These are phyloP conservation scores for Exophiala oligosperma DNA, from an alignment of 2,329 filamentous ascomycete genomes.

Conservation along the genomic window DNA sequence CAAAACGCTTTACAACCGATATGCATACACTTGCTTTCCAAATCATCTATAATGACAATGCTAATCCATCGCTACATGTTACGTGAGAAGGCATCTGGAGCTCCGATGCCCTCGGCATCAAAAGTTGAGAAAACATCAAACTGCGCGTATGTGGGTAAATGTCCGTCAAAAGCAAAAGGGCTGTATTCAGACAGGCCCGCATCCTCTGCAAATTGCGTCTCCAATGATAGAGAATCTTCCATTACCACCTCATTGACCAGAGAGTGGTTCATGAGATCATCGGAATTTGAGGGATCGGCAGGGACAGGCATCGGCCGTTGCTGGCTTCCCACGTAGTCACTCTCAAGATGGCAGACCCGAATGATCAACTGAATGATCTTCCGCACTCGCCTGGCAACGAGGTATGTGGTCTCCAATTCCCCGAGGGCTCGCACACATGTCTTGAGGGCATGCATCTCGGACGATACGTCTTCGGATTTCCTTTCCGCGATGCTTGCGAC, in stretches of 20 bases:
- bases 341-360: conserved; percentile 9
- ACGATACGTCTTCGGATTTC: conserved; percentile 8
- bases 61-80: no score
- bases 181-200: conserved; percentile 5
- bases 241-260: neutral
- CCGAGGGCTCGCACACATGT: conserved; percentile 22
- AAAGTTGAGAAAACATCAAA: conserved; percentile 10
- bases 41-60: no score
- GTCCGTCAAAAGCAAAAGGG: conserved; percentile 3
- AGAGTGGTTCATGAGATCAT: neutral
- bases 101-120: neutral
- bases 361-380: conserved; percentile 12
- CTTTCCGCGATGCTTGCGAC: conserved; percentile 20
- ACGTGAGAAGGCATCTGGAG: neutral
- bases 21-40: no score
- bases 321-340: conserved; percentile 1
- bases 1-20: no score
- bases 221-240: neutral
- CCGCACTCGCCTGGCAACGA: conserved; percentile 18
- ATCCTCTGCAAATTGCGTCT: neutral
- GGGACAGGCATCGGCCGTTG: neutral
- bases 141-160: conserved; percentile 4
- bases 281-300: neutral
- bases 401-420: conserved; percentile 23
- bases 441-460: conserved; percentile 17